These are phyloP conservation scores for Saturnispora gosingensis DNA, from an alignment of 805 yeast genomes.

Conservation along the genomic window DNA sequence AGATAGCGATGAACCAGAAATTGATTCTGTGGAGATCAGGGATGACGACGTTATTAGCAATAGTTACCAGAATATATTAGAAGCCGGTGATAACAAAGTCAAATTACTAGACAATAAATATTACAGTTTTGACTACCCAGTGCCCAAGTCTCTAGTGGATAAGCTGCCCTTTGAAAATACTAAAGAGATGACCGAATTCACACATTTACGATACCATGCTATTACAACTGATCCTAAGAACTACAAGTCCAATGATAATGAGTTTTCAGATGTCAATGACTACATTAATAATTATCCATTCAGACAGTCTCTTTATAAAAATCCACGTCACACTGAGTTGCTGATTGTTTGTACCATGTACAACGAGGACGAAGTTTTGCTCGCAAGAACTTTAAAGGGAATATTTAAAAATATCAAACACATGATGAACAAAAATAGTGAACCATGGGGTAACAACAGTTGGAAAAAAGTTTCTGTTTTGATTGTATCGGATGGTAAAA, in stretches of 20 bases:
- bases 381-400: conserved; percentile 83
- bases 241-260: conserved; percentile 36
- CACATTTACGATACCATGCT: conserved; percentile 84
- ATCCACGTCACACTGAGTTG: conserved; percentile 74
- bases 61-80: conserved; percentile 19
- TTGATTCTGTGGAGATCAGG: conserved; percentile 13
- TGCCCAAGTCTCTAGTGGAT: conserved; percentile 50
- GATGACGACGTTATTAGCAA: conserved; percentile 10
- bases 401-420: conserved; percentile 79
- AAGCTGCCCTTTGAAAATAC: conserved; percentile 37
- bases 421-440: conserved; percentile 40
- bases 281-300: conserved; percentile 32
- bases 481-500: conserved; percentile 85
- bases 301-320: conserved; percentile 67
- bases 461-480: conserved; percentile 92
- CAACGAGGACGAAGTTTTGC: conserved; percentile 75
- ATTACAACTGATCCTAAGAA: conserved; percentile 86
- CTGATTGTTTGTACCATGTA: conserved; percentile 86
- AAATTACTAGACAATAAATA: conserved; percentile 59
- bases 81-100: conserved; percentile 30
- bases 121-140: conserved; percentile 74
- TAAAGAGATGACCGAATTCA: conserved; percentile 39
- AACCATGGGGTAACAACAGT: conserved; percentile 83
- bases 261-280: conserved; percentile 39
- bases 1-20: conserved; percentile 24